Evolutionary conservation across 352 stramenopile species (phyloP).

Genomic region (Phytopythium montanum): DNA sequence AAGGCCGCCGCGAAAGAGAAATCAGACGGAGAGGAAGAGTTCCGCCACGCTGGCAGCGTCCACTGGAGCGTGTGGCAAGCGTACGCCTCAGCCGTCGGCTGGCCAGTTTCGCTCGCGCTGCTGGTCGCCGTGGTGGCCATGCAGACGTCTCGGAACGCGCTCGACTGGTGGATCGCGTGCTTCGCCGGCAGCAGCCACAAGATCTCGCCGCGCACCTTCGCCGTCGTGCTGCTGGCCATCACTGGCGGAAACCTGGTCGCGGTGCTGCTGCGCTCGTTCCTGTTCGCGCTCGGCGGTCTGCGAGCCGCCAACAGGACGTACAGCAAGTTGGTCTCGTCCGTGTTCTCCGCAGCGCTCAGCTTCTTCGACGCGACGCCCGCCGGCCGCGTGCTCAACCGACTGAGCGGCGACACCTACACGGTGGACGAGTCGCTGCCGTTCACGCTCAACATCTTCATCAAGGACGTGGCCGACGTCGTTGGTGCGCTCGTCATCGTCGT

Average conservation of each 20-base stretch:
- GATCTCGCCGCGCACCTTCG: slow-evolving; percentile 49
- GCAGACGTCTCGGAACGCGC: slow-evolving; percentile 72
- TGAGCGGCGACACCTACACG: slow-evolving; percentile 80
- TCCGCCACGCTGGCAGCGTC: slow-evolving; percentile 57
- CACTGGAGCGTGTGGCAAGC: slow-evolving; percentile 52
- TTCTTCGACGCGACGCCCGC: slow-evolving; percentile 75
- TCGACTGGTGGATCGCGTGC: slow-evolving; percentile 81
- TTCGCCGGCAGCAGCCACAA: slow-evolving; percentile 25
- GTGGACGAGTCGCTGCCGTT: slow-evolving; percentile 89
- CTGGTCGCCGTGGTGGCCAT: slow-evolving; percentile 57
- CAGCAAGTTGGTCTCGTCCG: slow-evolving; percentile 31
- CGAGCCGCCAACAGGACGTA: slow-evolving; percentile 68
- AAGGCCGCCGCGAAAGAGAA: background rate
- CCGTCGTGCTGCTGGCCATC: slow-evolving; percentile 56
- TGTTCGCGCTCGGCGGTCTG: slow-evolving; percentile 83
- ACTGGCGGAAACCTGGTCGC: slow-evolving; percentile 59
- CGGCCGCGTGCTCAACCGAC: slow-evolving; percentile 69
- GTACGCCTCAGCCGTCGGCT: slow-evolving; percentile 56
- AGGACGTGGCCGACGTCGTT: slow-evolving; percentile 67
- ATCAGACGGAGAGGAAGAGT: slow-evolving; percentile 34
- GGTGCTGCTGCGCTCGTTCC: slow-evolving; percentile 74
- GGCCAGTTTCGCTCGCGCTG: slow-evolving; percentile 37
- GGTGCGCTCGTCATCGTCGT: slow-evolving; percentile 77
- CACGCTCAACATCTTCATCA: slow-evolving; percentile 87
- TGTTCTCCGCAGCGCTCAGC: slow-evolving; percentile 51